Evolutionary conservation across 2,329 filamentous ascomycete species (phyloP), one percentile per base, ranked within the genome.

Genomic region (Pezizomycotina sp.): DNA sequence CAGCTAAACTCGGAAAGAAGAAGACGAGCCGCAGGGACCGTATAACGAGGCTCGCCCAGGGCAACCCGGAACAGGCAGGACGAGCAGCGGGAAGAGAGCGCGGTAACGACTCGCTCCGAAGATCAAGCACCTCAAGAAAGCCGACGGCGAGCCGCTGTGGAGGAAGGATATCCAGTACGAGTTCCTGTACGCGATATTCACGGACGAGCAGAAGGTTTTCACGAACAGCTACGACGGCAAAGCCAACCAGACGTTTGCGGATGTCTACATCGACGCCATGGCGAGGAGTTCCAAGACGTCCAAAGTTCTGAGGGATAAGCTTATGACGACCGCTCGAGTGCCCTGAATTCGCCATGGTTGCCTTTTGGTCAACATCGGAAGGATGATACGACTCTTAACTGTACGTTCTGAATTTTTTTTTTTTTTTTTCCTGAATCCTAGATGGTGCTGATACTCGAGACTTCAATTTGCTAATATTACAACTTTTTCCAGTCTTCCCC

Each of bases 271-370:
- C 52, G 89, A 95, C 59, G 86, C 89, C 43, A 95, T 98, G 86
- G 83, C 89, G 3, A 73, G 83, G 57, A 98, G 89, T 62, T 93
- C 82, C 66, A 98, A 98, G 65, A 95, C 86, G 18, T 95, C 89
- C 66, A 95, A 95, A 61, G 89, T 98, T 31, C 66, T 98, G 47
- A 82, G 92, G 58, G 89, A 98, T 59, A 95, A 98, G 63, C 67
- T 98, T 47, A 68, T 92, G 52, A 89, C 77, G 89, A 98, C 56
- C 75, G 81, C 52, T 76, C 82, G 47, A 84, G 84, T 14, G 89
- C 86, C 22, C 83, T 92, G 57, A 86, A 82, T 53, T 98, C 89
- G 89, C 89, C 34, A 98, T 98, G 89, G 86, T 98, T 98, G 89
- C 59, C 63, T 98, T 47, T 62, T 98, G 51, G 89, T 98, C 56